Evolutionary conservation across 1,284 basidiomycete genomes (phyloP).

Genomic region (Laetiporus sulphureus): DNA sequence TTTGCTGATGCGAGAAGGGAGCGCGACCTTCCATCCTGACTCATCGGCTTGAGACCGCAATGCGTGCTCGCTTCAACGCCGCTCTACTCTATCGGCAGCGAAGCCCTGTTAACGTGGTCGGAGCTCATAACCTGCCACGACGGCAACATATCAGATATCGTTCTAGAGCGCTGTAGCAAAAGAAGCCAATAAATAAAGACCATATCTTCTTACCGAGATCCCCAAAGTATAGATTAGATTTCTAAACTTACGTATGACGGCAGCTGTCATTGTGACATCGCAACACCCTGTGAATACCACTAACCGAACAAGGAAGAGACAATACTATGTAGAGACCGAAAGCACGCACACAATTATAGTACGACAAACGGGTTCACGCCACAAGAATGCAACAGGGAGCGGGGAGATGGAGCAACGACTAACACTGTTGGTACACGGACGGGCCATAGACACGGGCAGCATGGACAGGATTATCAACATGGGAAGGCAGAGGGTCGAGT

Average conservation of each 20-base stretch:
- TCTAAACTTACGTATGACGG: constrained; percentile 13
- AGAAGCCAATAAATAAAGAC: not conserved
- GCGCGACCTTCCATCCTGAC: too few relatives aligned
- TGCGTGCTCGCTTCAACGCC: too few relatives aligned
- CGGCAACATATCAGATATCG: too few relatives aligned
- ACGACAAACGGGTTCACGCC: constrained; percentile 12
- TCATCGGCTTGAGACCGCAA: too few relatives aligned
- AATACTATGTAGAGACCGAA: constrained; percentile 10
- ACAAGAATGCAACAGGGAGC: constrained; percentile 20
- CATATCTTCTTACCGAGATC: constrained; percentile 2
- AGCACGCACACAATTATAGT: constrained; percentile 16
- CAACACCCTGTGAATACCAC: constrained; percentile 17
- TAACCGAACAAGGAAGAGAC: constrained; percentile 7
- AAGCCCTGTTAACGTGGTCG: too few relatives aligned
- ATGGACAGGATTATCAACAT: constrained; percentile 41
- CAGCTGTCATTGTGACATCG: constrained; percentile 9
- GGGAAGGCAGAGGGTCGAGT: constrained; percentile 62
- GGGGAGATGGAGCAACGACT: constrained; percentile 29
- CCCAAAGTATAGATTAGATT: constrained; percentile 2
- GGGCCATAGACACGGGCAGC: constrained; percentile 30
- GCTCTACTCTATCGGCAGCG: too few relatives aligned
- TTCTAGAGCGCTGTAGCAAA: constrained; percentile 1
- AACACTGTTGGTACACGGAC: constrained; percentile 54
- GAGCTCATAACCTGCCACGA: too few relatives aligned
- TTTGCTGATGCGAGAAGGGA: too few relatives aligned